Evolutionary conservation across 2,329 filamentous ascomycete genomes (phyloP).

Genomic region (Colletotrichum sp.): DNA sequence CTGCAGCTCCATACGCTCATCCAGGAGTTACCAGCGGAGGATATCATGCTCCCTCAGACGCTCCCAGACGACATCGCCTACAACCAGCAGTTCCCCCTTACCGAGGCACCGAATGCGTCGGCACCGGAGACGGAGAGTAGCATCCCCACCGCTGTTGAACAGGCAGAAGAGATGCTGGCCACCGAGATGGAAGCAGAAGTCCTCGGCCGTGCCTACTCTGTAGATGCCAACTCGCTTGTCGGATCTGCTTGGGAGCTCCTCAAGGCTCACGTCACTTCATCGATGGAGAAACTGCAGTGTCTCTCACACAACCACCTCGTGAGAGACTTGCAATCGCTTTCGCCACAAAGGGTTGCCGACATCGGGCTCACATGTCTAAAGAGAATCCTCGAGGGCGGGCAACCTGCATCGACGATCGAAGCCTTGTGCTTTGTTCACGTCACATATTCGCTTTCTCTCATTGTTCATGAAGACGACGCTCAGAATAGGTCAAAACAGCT

Average conservation of each 20-base stretch:
- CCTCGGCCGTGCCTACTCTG: slow-evolving; percentile 25
- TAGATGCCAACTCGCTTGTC: slow-evolving; percentile 44
- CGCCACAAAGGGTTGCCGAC: slow-evolving; percentile 41
- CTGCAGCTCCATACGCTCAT: slow-evolving; percentile 32
- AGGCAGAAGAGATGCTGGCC: slow-evolving; percentile 5
- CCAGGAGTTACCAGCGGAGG: slow-evolving; percentile 49
- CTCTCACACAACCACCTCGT: slow-evolving; percentile 47
- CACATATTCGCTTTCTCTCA: slow-evolving; percentile 54
- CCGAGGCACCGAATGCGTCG: slow-evolving; percentile 36
- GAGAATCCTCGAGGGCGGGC: slow-evolving; percentile 42
- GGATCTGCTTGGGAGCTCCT: slow-evolving; percentile 49
- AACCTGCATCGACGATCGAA: slow-evolving; percentile 43
- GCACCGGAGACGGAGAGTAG: slow-evolving; percentile 39
- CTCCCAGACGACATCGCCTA: slow-evolving; percentile 29
- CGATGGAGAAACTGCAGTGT: slow-evolving; percentile 45
- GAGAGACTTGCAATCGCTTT: slow-evolving; percentile 42
- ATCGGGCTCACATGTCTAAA: slow-evolving; percentile 47
- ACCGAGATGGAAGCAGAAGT: neutral
- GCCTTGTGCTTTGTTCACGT: slow-evolving; percentile 58
- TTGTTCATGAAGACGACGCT: slow-evolving; percentile 48
- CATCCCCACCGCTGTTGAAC: slow-evolving; percentile 37
- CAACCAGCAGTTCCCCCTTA: slow-evolving; percentile 41
- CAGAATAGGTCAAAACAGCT: slow-evolving; percentile 39
- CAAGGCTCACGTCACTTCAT: slow-evolving; percentile 49
- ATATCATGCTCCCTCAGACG: slow-evolving; percentile 36